A percentile compares a stretch with the other conserved stretches of the same genome.
These are phyloP conservation scores for Thermomucor indicae-seudaticae DNA, from an alignment of 371 early-diverging fungal genomes.

Conservation along the genomic window DNA sequence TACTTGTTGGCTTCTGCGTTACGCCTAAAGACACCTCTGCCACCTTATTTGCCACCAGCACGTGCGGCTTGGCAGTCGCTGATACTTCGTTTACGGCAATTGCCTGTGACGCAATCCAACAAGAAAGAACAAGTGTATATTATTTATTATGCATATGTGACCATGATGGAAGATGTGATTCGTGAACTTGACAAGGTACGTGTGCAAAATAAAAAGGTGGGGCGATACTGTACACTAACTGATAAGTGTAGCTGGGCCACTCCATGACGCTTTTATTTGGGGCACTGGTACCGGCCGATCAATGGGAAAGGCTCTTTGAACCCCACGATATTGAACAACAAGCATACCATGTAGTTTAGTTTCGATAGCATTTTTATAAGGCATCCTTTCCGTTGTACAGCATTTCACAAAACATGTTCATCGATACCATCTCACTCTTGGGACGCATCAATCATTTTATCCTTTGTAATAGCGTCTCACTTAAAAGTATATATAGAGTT, in stretches of 20 bases:
- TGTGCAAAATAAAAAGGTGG: neutral
- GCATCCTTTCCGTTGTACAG: too few species aligned
- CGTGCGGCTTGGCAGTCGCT: slow-evolving; percentile 44
- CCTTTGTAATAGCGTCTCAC: too few species aligned
- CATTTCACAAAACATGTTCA: too few species aligned
- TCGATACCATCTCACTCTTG: too few species aligned
- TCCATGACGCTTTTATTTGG: slow-evolving; percentile 43
- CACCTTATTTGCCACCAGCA: slow-evolving; percentile 76
- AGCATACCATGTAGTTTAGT: too few species aligned
- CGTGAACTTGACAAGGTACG: slow-evolving; percentile 68
- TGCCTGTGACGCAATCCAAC: slow-evolving; percentile 48
- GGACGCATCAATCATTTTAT: too few species aligned
- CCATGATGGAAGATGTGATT: slow-evolving; percentile 78
- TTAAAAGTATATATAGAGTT: too few species aligned
- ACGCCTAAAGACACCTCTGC: slow-evolving; percentile 78
- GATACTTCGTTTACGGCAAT: slow-evolving; percentile 40
- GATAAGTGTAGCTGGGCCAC: slow-evolving; percentile 24
- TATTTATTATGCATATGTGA: slow-evolving; percentile 77
- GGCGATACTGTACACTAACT: too few species aligned
- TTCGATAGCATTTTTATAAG: too few species aligned
- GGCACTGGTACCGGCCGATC: slow-evolving; percentile 33
- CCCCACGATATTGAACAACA: slow-evolving; percentile 1
- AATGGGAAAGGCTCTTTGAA: slow-evolving; percentile 44
- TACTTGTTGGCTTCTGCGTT: slow-evolving; percentile 79
- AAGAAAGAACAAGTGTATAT: slow-evolving; percentile 59